Conservation (phyloP, 1,284 basidiomycete genomes). For the Gymnopus androsaceus region DNA sequence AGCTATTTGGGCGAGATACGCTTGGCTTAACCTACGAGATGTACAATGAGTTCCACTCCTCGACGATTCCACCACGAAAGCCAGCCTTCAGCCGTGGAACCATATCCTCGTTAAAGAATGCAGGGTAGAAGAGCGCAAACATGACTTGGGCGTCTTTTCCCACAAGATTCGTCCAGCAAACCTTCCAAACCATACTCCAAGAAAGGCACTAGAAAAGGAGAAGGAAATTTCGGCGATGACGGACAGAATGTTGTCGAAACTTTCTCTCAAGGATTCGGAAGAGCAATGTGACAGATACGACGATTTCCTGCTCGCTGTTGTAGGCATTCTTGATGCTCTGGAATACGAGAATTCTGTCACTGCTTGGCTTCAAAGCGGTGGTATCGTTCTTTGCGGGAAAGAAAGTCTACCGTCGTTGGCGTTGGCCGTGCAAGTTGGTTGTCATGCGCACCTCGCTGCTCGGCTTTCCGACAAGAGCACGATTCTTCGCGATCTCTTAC, state of each 20-base stretch:
- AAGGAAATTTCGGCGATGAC: conserved; percentile 13
- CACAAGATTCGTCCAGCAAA: too few relatives aligned
- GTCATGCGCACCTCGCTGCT: too few relatives aligned
- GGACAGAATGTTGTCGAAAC: too few relatives aligned
- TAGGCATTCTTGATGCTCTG: conserved; percentile 57
- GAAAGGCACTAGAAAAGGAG: too few relatives aligned
- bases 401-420: too few relatives aligned
- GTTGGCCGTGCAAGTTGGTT: too few relatives aligned
- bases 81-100: conserved; percentile 79
- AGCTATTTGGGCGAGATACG: conserved; percentile 78
- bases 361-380: conserved; percentile 55
- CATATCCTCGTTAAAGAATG: conserved; percentile 80
- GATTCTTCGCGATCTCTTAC: too few relatives aligned
- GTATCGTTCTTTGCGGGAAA: conserved; percentile 32
- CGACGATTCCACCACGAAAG: conserved; percentile 81
- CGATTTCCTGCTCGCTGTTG: conserved; percentile 56
- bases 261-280: too few relatives aligned
- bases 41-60: conserved; percentile 74
- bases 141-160: conserved; percentile 35
- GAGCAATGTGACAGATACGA: conserved; percentile 39
- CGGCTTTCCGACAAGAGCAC: too few relatives aligned
- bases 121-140: conserved; percentile 41
- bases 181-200: too few relatives aligned
- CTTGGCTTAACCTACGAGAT: conserved; percentile 59
- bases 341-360: conserved; percentile 52